Base-by-base conservation (phyloP, 495 filamentous ascomycete genomes). In the Podospora pseudoanserina region DNA sequence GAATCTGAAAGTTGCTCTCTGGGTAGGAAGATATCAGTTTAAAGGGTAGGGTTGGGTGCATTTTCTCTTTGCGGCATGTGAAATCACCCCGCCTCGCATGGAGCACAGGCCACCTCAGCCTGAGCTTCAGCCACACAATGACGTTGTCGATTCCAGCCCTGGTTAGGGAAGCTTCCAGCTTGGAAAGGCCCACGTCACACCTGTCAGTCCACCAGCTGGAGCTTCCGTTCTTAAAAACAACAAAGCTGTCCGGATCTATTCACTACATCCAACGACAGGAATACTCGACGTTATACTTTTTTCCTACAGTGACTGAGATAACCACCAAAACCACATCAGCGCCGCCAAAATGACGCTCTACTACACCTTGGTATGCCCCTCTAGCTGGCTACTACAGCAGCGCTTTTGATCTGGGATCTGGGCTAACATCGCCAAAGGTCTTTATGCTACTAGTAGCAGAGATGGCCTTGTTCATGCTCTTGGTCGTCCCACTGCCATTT, bases 401-500 rank as follows among this genome's bases (percentile, higher is more conserved):
- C 39, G 39, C 39, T 11, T 49, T 49, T 49, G 6, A 16, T 49
- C 9, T 49, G 7, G 5, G 15, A 49, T 3, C 13, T 49, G 9
- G 6, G 59, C 69, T 70, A 60, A 57, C 26, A 58, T 58, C 55
- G 6, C 13, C 55, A 58, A 58, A 99, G 95, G 95, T 98, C 58
- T 99, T 99, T 80, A 78, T 92, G 73, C 88, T 99, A 71, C 83
- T 99, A 71, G 89, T 99, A 76, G 84, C 89, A 71, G 95, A 99
- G 88, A 98, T 99, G 94, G 81, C 80, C 44, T 84, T 97, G 74
- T 98, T 98, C 83, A 86, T 96, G 85, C 82, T 92, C 65, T 88
- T 99, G 68, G 94, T 99, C 80, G 74, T 99, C 60, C 95, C 95
- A 34, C 86, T 97, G 62, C 95, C 95, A 30, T 97, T 94, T 82